A percentile compares a stretch with the other conserved stretches of the same genome.
Conservation (phyloP, 371 early-diverging fungal species). For the Capillidium rhysosporum region DNA sequence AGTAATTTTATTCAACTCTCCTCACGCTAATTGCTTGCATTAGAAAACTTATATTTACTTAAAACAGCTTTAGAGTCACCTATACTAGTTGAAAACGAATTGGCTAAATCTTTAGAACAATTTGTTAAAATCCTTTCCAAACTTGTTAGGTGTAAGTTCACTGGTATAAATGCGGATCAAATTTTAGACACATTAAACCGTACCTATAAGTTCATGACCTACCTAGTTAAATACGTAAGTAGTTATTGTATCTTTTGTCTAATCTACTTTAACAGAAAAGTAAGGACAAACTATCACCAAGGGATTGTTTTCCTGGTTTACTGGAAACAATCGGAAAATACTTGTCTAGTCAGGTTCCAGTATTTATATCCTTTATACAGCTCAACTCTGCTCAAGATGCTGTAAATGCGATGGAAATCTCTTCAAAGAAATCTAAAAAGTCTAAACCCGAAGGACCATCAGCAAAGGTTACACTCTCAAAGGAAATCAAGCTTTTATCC, state of each 20-base stretch:
- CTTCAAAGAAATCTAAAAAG: not conserved
- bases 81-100: too few species aligned
- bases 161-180: not conserved
- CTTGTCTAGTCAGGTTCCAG: not conserved
- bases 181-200: not conserved
- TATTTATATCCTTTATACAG: not conserved
- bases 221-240: not conserved
- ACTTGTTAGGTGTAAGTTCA: not conserved
- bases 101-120: too few species aligned
- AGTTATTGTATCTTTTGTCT: not conserved
- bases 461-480: not conserved
- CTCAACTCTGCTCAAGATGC: not conserved
- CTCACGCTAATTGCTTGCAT: too few species aligned
- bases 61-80: too few species aligned
- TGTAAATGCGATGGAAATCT: not conserved
- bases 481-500: slow-evolving; percentile 3
- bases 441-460: not conserved
- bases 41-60: too few species aligned
- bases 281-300: not conserved
- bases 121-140: too few species aligned
- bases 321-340: not conserved
- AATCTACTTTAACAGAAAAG: not conserved
- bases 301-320: not conserved
- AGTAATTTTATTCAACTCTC: too few species aligned
- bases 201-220: not conserved